Percentiles rank a stretch among this genome's conserved stretches.
phyloP scores from a whole-genome alignment of 2,329 filamentous ascomycete species.

The Penicillium brevicompactum region DNA sequence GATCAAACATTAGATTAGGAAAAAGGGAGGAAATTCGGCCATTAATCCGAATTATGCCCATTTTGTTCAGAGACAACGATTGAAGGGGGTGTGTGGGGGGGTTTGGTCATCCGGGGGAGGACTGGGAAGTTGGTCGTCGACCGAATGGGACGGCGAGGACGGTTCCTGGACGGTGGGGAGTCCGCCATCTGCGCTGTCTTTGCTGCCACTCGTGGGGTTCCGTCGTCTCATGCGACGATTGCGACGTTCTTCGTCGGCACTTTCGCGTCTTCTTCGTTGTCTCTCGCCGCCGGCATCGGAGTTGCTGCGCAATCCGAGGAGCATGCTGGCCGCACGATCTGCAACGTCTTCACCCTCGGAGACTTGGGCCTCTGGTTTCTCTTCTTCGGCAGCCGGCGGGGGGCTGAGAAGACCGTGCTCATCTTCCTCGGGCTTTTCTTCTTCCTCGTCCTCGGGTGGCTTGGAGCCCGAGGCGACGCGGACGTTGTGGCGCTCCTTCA shows the following conservation, averaged over 20 bases:
- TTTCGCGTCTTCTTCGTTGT: conserved; percentile 69
- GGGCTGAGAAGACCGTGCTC: conserved; percentile 54
- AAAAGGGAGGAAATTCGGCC: not conserved
- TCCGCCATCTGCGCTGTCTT: conserved; percentile 37
- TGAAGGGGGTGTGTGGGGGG: conserved; percentile 34
- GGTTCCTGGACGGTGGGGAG: conserved; percentile 37
- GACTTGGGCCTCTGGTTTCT: conserved; percentile 39
- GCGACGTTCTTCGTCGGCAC: conserved; percentile 76
- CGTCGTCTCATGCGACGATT: conserved; percentile 68
- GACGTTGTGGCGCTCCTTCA: conserved; percentile 89
- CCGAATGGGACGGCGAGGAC: conserved; percentile 29
- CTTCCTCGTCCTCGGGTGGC: conserved; percentile 69
- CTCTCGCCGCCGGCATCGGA: conserved; percentile 57
- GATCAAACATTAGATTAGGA: conserved; percentile 40
- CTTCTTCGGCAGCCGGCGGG: conserved; percentile 38
- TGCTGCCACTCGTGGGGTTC: conserved; percentile 50
- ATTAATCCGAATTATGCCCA: conserved; percentile 24
- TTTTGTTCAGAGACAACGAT: conserved; percentile 42
- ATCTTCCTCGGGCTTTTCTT: conserved; percentile 37
- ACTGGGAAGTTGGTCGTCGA: conserved; percentile 26
- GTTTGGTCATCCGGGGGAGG: conserved; percentile 26
- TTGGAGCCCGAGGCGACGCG: conserved; percentile 87
- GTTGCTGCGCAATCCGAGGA: conserved; percentile 78
- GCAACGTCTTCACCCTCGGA: conserved; percentile 73
- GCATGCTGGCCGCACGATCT: conserved; percentile 76